Evolutionary conservation across 2,329 filamentous ascomycete genomes (phyloP).

Genomic region (Pseudocercospora vitis): DNA sequence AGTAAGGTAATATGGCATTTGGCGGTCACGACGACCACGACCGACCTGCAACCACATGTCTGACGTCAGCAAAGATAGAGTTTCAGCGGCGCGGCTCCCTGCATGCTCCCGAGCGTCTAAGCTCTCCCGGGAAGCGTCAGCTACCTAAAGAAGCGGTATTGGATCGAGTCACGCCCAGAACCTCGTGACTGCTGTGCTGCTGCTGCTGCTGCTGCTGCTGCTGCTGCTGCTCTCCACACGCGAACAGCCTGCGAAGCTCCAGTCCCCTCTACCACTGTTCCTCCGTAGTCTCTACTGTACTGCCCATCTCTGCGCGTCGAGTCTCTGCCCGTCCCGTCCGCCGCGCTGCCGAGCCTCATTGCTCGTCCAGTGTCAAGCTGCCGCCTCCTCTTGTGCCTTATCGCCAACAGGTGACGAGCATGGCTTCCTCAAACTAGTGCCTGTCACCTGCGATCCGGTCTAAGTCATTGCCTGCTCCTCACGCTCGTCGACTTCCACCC

Average conservation of each 20-base stretch:
- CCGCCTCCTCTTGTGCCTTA: slow-evolving; percentile 5
- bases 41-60: too few species aligned
- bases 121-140: neutral
- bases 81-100: neutral
- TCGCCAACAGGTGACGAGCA: slow-evolving; percentile 19
- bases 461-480: slow-evolving; percentile 5
- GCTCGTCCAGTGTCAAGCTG: slow-evolving; percentile 11
- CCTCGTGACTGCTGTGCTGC: slow-evolving; percentile 15
- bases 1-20: too few species aligned
- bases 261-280: neutral
- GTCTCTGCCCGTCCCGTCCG: neutral
- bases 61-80: neutral
- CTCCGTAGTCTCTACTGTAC: neutral
- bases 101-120: neutral
- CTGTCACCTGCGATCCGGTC: slow-evolving; percentile 21
- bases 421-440: slow-evolving; percentile 22
- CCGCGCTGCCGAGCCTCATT: slow-evolving; percentile 18
- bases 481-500: neutral
- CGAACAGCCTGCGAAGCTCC: neutral
- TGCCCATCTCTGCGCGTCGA: neutral
- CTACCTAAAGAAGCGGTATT: too few species aligned
- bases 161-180: slow-evolving; percentile 19
- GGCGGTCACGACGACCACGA: slow-evolving; percentile 9
- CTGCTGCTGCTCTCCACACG: slow-evolving; percentile 13
- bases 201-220: slow-evolving; percentile 13